Percentiles rank a stretch among this genome's conserved stretches.
phyloP scores from a whole-genome alignment of 805 yeast species.

The Candida silvicultrix region DNA sequence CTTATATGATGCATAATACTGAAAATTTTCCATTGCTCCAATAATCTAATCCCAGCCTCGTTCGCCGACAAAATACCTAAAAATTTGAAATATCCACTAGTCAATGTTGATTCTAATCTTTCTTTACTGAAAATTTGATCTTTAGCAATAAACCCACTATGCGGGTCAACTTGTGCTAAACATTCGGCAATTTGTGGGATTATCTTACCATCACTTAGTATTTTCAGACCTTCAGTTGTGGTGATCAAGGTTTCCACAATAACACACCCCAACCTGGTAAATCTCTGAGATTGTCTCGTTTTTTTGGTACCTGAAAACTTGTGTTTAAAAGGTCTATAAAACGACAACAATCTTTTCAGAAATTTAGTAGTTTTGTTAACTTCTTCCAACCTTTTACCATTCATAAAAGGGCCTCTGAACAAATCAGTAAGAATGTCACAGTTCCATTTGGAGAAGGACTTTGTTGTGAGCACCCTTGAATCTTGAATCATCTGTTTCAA shows the following conservation, averaged over 20 bases:
- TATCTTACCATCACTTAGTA: slow-evolving; percentile 65
- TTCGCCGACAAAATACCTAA: slow-evolving; percentile 65
- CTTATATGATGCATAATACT: slow-evolving; percentile 72
- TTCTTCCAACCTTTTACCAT: slow-evolving; percentile 71
- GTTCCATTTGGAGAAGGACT: slow-evolving; percentile 80
- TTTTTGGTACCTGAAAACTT: slow-evolving; percentile 56
- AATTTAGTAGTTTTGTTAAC: slow-evolving; percentile 74
- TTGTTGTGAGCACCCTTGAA: slow-evolving; percentile 69
- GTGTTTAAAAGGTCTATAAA: slow-evolving; percentile 86
- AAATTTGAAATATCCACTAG: slow-evolving; percentile 72
- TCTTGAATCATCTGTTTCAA: slow-evolving; percentile 60
- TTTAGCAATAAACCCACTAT: slow-evolving; percentile 62
- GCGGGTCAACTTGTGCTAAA: slow-evolving; percentile 77
- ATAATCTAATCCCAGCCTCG: slow-evolving; percentile 55
- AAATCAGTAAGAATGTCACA: slow-evolving; percentile 70
- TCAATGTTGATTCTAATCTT: slow-evolving; percentile 56
- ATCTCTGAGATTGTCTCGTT: slow-evolving; percentile 46
- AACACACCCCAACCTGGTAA: slow-evolving; percentile 68
- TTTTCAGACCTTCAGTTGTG: slow-evolving; percentile 59
- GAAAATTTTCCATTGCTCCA: slow-evolving; percentile 81
- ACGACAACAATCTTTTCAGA: slow-evolving; percentile 75
- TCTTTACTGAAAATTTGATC: slow-evolving; percentile 68
- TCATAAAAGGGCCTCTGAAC: slow-evolving; percentile 78
- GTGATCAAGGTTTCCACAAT: slow-evolving; percentile 60
- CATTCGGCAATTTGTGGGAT: slow-evolving; percentile 87